Percentiles rank a stretch among this genome's conserved stretches.
phyloP scores from a whole-genome alignment of 1,284 basidiomycete species.

The Phenoliferia sp. region DNA sequence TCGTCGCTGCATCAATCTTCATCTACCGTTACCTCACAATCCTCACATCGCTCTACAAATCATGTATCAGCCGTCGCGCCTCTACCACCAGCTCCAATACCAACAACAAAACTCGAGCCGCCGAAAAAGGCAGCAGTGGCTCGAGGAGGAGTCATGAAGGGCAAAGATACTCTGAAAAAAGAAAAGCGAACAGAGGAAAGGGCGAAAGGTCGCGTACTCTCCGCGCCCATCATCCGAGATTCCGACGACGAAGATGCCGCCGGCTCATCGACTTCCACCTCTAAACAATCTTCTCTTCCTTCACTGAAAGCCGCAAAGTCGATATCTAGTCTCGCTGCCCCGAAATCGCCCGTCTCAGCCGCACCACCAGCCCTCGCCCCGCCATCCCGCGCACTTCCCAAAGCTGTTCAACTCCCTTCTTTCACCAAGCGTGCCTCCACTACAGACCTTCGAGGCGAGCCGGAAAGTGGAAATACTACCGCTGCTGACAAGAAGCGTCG shows the following conservation, averaged over 20 bases:
- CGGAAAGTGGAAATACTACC: background rate
- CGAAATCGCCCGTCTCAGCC: background rate
- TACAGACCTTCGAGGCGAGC: background rate
- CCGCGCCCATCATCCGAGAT: background rate
- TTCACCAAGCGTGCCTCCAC: background rate
- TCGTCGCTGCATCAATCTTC: slow-evolving; percentile 1
- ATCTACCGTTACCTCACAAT: background rate
- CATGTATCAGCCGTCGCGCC: too few species aligned
- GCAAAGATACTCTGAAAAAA: slow-evolving; percentile 28
- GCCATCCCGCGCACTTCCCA: background rate
- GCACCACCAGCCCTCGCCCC: background rate
- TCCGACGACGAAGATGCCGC: background rate
- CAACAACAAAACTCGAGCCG: too few species aligned
- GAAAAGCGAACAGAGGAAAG: slow-evolving; percentile 12
- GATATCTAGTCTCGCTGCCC: too few species aligned
- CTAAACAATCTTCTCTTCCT: background rate
- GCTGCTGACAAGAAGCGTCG: slow-evolving; percentile 10
- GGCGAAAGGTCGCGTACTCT: background rate
- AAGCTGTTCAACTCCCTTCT: background rate
- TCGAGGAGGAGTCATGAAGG: slow-evolving; percentile 22
- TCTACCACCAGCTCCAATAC: background rate
- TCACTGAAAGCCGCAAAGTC: background rate
- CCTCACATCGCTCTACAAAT: background rate
- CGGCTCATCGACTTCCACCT: background rate
- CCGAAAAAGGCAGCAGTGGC: slow-evolving; percentile 4